Base-by-base conservation (phyloP, 179 eudicot species). In the Spinacia oleracea region DNA sequence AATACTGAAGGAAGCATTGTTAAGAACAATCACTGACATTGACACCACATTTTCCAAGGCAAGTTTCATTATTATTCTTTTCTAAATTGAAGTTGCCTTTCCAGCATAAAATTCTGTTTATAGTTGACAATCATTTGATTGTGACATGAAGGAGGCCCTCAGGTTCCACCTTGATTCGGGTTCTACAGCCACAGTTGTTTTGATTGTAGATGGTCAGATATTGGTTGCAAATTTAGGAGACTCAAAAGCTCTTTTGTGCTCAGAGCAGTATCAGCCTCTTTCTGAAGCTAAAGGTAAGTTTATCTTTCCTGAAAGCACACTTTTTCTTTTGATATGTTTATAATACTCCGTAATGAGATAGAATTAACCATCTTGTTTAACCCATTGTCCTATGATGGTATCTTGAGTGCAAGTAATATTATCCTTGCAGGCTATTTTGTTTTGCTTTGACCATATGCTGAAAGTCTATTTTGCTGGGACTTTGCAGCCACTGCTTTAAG, bases 211-310 rank as follows among this genome's bases (percentile, higher is more conserved):
- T 77, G 87, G 81, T 79, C 94, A 93, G 77, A 86, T 92, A 80
- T 87, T 96, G 85, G 98, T 90, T 84, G 98, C 99, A 59, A 93
- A 96, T 82, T 56, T 96, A 82, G 99, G 99, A 66, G 99, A 96
- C 84, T 96, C 98, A 25, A 93, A 96, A 83, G 97, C 96, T 77
- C 87, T 96, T 75, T 79, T 96, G 81, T 96, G 99, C 87, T 91
- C 99, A 66, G 94, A 94, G 84, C 83, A 84, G 77, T 88, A 84
- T 83, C 92, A 81, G 84, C 86, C 97, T 85, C 89, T 89, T 53
- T 70, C 84, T 8, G 97, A 94, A 74, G 89, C 94, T 81, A 94
- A 90, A 91, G 98, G 99, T 96, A 50, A 84, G 32, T 68, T 20
- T 21, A 12, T 38, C 79, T 81, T 78, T 59, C 81, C 74, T 81